Conservation (phyloP, 371 early-diverging fungal genomes). For the Mucor saturninus region DNA sequence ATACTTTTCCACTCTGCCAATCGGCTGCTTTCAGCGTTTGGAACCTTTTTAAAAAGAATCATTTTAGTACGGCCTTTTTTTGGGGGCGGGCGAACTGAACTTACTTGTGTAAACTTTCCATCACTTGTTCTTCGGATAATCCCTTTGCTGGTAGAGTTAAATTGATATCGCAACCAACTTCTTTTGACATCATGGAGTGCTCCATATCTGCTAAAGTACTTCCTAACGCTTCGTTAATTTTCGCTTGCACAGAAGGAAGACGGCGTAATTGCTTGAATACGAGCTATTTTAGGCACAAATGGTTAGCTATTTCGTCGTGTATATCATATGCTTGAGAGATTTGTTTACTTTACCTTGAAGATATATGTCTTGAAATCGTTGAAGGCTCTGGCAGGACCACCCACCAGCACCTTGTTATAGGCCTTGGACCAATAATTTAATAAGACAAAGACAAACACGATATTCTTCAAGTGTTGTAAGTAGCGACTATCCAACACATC, state of each 20-base stretch:
- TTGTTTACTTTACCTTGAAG: slow-evolving; percentile 34
- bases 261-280: slow-evolving; percentile 63
- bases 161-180: slow-evolving; percentile 69
- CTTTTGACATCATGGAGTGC: slow-evolving; percentile 67
- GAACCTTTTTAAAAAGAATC: slow-evolving; percentile 32
- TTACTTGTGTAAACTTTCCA: slow-evolving; percentile 63
- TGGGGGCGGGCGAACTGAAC: neutral
- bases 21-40: slow-evolving; percentile 59
- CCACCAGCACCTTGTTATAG: slow-evolving; percentile 58
- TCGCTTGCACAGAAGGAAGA: slow-evolving; percentile 60
- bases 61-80: no score
- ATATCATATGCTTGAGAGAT: no score
- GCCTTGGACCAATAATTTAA: slow-evolving; percentile 57
- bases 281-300: slow-evolving; percentile 32
- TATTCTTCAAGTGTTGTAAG: slow-evolving; percentile 51
- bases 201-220: slow-evolving; percentile 79
- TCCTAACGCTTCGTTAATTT: slow-evolving; percentile 64
- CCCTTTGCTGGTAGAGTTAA: slow-evolving; percentile 68
- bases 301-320: no score
- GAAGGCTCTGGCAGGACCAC: slow-evolving; percentile 59
- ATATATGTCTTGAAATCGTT: slow-evolving; percentile 54
- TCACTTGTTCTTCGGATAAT: slow-evolving; percentile 63
- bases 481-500: slow-evolving; percentile 23
- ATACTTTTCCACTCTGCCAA: slow-evolving; percentile 88
- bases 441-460: slow-evolving; percentile 63